Conservation (phyloP, 441 rosid species). For the Syzygium syzygioides region DNA sequence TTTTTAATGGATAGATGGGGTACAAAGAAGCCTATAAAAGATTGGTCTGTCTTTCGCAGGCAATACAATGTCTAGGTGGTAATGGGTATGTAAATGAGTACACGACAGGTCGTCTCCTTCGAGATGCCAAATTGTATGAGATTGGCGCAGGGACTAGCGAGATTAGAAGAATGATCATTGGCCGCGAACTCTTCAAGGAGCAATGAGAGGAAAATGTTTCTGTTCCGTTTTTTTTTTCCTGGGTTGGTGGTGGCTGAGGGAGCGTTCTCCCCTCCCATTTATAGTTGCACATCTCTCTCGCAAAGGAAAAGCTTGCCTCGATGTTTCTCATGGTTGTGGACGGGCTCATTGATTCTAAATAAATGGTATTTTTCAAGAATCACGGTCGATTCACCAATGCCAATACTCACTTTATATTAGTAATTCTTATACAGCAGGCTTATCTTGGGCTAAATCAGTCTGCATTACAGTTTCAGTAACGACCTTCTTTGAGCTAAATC, state of each 20-base stretch:
- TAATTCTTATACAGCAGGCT: not conserved
- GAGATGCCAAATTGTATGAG: slow-evolving; percentile 94
- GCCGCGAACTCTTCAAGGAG: slow-evolving; percentile 82
- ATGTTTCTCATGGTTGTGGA: not conserved
- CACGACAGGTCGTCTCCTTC: slow-evolving; percentile 78
- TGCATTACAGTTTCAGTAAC: not conserved
- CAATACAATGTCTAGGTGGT: slow-evolving; percentile 95
- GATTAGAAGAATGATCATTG: slow-evolving; percentile 86
- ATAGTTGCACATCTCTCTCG: not conserved
- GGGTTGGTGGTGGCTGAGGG: not conserved
- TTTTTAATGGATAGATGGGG: not conserved
- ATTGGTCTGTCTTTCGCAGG: slow-evolving; percentile 43
- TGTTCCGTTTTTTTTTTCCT: not conserved
- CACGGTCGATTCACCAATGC: not conserved
- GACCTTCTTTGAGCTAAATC: not conserved
- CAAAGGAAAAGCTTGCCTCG: not conserved
- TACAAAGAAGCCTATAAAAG: not conserved
- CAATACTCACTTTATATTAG: not conserved
- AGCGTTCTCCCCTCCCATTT: not conserved
- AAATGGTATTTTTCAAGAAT: not conserved
- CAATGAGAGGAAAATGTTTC: slow-evolving; percentile 14
- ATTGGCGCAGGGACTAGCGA: slow-evolving; percentile 97
- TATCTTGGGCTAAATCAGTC: not conserved
- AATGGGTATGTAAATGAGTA: slow-evolving; percentile 91
- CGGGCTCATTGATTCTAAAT: not conserved